These are phyloP conservation scores for Prasinococcaceae sp. DNA, from an alignment of 139 green algal genomes.

Conservation along the genomic window DNA sequence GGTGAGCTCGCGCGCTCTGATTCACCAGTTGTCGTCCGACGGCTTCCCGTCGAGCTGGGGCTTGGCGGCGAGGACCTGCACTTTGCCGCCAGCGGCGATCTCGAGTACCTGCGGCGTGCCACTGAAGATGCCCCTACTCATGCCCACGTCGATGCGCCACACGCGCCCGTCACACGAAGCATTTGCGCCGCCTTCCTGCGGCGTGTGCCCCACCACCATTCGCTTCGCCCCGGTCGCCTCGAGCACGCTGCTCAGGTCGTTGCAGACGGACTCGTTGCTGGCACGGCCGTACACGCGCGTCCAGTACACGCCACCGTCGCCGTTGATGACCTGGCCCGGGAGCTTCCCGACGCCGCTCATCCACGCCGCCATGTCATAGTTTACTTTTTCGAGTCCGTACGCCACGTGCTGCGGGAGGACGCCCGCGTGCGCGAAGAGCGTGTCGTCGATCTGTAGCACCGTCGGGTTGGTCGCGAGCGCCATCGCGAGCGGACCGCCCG, in stretches of 20 bases:
- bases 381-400: too few relatives aligned
- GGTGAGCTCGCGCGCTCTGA: too few relatives aligned
- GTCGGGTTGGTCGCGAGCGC: slow-evolving; percentile 1
- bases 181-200: slow-evolving; percentile 63
- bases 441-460: slow-evolving; percentile 21
- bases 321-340: too few relatives aligned
- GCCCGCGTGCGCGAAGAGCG: slow-evolving; percentile 22
- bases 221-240: slow-evolving; percentile 54
- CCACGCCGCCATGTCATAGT: too few relatives aligned
- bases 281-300: too few relatives aligned
- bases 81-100: too few relatives aligned
- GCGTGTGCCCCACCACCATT: slow-evolving; percentile 89
- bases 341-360: too few relatives aligned
- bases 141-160: slow-evolving; percentile 82
- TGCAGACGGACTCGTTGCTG: too few relatives aligned
- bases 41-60: too few relatives aligned
- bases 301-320: too few relatives aligned
- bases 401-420: slow-evolving; percentile 63
- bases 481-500: slow-evolving; percentile 16
- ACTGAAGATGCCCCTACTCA: slow-evolving; percentile 43
- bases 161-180: slow-evolving; percentile 59
- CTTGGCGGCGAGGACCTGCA: too few relatives aligned
- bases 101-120: slow-evolving; percentile 26
- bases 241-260: slow-evolving; percentile 31
- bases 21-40: too few relatives aligned